Conservation (phyloP, 2,329 filamentous ascomycete species). For the Monosporascus sp. region DNA sequence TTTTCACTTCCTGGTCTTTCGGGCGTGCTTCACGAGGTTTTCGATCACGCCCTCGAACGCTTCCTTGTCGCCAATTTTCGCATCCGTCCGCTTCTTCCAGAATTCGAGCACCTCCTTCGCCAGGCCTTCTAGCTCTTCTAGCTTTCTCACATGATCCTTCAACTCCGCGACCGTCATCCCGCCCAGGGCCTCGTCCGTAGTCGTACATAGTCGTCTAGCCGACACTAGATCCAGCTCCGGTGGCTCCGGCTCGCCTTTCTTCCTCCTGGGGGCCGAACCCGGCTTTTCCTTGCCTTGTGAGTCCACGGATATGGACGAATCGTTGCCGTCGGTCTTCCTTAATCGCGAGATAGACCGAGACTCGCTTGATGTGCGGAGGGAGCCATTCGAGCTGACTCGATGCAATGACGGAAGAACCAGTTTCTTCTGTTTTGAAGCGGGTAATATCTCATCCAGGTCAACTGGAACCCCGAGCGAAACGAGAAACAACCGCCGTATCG, state of each 20-base stretch:
- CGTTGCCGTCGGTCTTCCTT: constrained; percentile 44
- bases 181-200: constrained; percentile 75
- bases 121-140: constrained; percentile 64
- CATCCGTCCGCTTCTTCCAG: constrained; percentile 82
- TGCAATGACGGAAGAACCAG: constrained; percentile 75
- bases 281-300: constrained; percentile 48
- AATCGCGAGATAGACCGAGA: constrained; percentile 43
- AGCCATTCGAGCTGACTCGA: constrained; percentile 42
- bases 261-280: constrained; percentile 33
- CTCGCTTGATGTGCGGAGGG: constrained; percentile 50
- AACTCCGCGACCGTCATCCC: constrained; percentile 78
- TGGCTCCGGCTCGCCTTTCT: constrained; percentile 58
- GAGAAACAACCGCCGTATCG: constrained; percentile 89
- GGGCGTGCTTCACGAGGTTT: constrained; percentile 86
- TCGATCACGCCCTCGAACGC: constrained; percentile 96
- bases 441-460: constrained; percentile 94
- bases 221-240: constrained; percentile 75
- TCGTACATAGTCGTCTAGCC: constrained; percentile 72
- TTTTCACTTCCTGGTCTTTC: constrained; percentile 71
- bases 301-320: constrained; percentile 55
- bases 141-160: constrained; percentile 60
- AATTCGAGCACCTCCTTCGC: constrained; percentile 78
- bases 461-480: constrained; percentile 94
- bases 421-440: constrained; percentile 97
- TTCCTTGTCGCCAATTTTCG: constrained; percentile 84